Percentiles rank a stretch among this genome's conserved stretches.
phyloP scores from a whole-genome alignment of 345 rosid species.

The Noccaea bulbosa region DNA sequence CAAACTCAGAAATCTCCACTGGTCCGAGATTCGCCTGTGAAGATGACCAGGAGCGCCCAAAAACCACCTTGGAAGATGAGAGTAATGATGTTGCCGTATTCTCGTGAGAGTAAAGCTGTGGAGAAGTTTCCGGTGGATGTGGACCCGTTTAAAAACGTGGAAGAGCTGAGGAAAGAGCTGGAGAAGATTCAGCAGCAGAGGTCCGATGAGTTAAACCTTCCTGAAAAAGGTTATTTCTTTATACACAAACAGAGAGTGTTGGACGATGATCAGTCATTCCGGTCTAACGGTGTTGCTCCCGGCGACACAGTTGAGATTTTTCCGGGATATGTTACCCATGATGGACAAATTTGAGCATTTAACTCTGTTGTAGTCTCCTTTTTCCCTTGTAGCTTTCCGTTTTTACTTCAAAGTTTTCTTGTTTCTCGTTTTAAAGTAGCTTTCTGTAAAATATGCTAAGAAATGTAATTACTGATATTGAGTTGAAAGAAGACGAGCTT shows the following conservation, averaged over 20 bases:
- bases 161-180: conserved; percentile 67
- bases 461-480: no score
- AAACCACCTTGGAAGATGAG: not conserved
- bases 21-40: conserved; percentile 9
- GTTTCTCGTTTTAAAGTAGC: not conserved
- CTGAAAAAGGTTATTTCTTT: conserved; percentile 67
- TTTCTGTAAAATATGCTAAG: conserved; percentile 11
- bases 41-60: not conserved
- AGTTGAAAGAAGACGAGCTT: no score
- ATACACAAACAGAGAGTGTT: conserved; percentile 52
- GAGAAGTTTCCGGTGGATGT: conserved; percentile 61
- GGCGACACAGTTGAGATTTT: conserved; percentile 77
- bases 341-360: not conserved
- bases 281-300: conserved; percentile 61
- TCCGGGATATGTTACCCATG: conserved; percentile 22
- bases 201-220: conserved; percentile 48
- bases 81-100: conserved; percentile 40
- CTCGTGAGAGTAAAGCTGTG: conserved; percentile 39
- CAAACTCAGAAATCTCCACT: not conserved
- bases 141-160: conserved; percentile 54
- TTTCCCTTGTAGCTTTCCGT: not conserved
- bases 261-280: conserved; percentile 54
- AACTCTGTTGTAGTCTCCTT: conserved; percentile 2
- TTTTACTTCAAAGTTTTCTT: no score
- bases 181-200: conserved; percentile 53